phyloP scores from a whole-genome alignment of 2,329 filamentous ascomycete genomes.

The Xylariaceae sp. region DNA sequence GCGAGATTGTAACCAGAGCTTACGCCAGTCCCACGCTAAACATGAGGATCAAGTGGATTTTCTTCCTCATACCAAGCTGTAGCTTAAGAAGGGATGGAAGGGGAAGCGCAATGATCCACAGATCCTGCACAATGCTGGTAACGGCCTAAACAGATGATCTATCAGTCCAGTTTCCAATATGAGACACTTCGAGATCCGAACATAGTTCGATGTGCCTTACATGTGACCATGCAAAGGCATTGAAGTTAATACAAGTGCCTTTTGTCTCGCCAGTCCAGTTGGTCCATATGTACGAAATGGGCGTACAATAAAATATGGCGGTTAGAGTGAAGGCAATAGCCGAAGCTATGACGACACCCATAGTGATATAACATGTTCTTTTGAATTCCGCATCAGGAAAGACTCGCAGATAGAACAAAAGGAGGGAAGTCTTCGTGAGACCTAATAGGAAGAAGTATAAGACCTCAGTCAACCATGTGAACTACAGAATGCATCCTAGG shows the following conservation, averaged over 20 bases:
- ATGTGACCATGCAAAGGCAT: conserved; percentile 12
- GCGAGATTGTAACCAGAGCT: conserved; percentile 2
- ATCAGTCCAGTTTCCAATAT: conserved; percentile 1
- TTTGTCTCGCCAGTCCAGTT: conserved; percentile 6
- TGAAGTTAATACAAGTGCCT: conserved; percentile 9
- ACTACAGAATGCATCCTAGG: conserved; percentile 6
- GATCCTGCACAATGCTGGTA: conserved; percentile 9
- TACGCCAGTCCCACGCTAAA: conserved; percentile 13
- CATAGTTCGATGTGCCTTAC: conserved; percentile 1
- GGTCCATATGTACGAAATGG: conserved; percentile 10
- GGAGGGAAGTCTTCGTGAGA: conserved; percentile 9
- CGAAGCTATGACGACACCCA: conserved; percentile 9
- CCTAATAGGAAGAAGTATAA: conserved; percentile 9
- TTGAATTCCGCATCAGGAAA: conserved; percentile 8
- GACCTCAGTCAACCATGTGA: conserved; percentile 11
- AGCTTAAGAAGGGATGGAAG: conserved; percentile 10
- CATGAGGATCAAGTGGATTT: conserved; percentile 12
- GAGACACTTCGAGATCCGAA: not conserved
- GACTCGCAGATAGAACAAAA: conserved; percentile 15
- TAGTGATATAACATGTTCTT: conserved; percentile 8
- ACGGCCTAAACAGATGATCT: conserved; percentile 6
- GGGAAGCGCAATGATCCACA: conserved; percentile 10
- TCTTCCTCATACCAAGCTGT: conserved; percentile 7
- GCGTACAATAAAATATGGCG: conserved; percentile 10
- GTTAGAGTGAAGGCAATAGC: conserved; percentile 8